Percentiles rank a stretch among this genome's conserved stretches.
These are phyloP conservation scores for Plasmodium coatneyi DNA, from an alignment of 169 alveolate genomes.

Conservation along the genomic window DNA sequence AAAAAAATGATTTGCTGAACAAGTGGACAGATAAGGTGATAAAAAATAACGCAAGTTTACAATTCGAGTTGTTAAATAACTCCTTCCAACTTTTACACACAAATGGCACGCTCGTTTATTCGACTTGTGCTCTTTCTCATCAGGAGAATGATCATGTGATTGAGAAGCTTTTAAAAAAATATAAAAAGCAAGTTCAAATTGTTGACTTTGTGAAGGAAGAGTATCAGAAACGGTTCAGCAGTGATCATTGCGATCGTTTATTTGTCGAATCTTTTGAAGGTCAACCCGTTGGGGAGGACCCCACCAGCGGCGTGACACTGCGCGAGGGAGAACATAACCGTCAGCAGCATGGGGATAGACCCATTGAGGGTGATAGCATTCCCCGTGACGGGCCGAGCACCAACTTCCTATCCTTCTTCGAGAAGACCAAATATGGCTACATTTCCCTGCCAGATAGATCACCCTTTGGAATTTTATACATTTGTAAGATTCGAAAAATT, in stretches of 20 bases:
- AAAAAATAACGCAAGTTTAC: conserved; percentile 81
- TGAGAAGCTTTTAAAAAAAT: conserved; percentile 7
- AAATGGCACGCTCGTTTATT: conserved; percentile 82
- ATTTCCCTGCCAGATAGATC: conserved; percentile 82
- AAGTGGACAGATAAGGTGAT: conserved; percentile 80
- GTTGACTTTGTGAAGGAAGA: conserved; percentile 33
- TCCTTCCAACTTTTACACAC: conserved; percentile 77
- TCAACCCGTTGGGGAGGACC: background rate
- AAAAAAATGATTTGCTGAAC: conserved; percentile 10
- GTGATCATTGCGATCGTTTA: background rate
- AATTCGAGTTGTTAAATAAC: conserved; percentile 75
- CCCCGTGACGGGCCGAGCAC: conserved; percentile 13
- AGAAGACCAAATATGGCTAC: conserved; percentile 81
- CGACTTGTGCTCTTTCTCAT: conserved; percentile 85
- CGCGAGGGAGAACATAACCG: background rate
- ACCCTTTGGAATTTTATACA: conserved; percentile 79
- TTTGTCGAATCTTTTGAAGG: background rate
- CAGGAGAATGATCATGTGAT: conserved; percentile 82
- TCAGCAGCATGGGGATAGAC: background rate
- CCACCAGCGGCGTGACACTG: background rate
- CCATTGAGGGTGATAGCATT: too few species aligned
- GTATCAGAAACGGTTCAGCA: background rate
- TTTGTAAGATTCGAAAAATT: conserved; percentile 77
- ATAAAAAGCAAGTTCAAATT: conserved; percentile 13
- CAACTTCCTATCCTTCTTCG: conserved; percentile 51